Percentiles rank a stretch among this genome's conserved stretches.
Evolutionary conservation across 345 rosid genomes (phyloP).

Genomic region (Lumnitzera littorea): DNA sequence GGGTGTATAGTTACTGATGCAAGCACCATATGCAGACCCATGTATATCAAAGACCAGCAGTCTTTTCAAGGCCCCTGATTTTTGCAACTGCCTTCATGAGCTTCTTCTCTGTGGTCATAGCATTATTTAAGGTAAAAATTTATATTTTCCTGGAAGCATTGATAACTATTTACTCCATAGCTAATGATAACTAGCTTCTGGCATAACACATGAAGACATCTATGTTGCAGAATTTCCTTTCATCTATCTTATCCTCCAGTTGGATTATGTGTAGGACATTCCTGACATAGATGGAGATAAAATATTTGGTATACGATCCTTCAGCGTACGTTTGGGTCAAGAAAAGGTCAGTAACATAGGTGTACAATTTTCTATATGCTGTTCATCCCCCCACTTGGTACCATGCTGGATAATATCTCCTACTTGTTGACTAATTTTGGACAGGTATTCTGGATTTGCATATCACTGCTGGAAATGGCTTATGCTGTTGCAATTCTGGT

Average conservation of each 20-base stretch:
- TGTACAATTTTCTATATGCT: not conserved
- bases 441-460: conserved; percentile 91
- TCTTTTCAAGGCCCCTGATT: conserved; percentile 65
- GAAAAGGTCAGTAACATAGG: conserved; percentile 32
- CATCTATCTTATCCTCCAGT: not conserved
- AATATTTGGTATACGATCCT: conserved; percentile 74
- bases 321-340: conserved; percentile 80
- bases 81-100: conserved; percentile 96
- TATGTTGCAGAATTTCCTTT: not conserved
- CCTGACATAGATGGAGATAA: conserved; percentile 97
- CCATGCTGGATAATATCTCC: not conserved
- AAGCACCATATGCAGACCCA: conserved; percentile 49
- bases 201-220: not conserved
- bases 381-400: not conserved
- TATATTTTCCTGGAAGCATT: not conserved
- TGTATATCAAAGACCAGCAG: conserved; percentile 55
- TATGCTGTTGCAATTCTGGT: conserved; percentile 65
- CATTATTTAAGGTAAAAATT: conserved; percentile 74
- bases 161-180: not conserved
- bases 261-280: conserved; percentile 53
- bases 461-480: conserved; percentile 77
- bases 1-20: conserved; percentile 8
- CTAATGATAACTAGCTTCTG: not conserved
- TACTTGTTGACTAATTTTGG: conserved; percentile 8
- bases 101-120: conserved; percentile 93